Percentiles rank a stretch among this genome's conserved stretches.
Conservation (phyloP, 768 basidiomycete genomes). For the Suillus cothurnatus region DNA sequence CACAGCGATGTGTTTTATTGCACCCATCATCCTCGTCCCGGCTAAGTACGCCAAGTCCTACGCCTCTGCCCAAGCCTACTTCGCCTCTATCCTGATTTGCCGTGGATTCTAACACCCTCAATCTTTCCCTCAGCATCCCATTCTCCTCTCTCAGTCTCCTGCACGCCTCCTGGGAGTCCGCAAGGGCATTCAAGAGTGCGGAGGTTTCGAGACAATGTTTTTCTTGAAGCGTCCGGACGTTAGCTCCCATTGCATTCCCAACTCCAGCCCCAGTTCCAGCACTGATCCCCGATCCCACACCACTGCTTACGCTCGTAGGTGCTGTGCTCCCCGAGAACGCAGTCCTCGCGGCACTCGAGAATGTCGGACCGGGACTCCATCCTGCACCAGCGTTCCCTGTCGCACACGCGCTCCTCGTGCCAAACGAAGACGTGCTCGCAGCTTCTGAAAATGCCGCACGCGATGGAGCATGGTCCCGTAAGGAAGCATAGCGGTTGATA, state of each 20-base stretch:
- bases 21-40: not conserved
- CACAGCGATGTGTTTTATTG: not conserved
- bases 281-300: conserved; percentile 50
- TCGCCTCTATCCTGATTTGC: not conserved
- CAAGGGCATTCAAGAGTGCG: conserved; percentile 69
- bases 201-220: conserved; percentile 71
- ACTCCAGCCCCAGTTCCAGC: conserved; percentile 40
- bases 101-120: conserved; percentile 38
- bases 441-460: conserved; percentile 53
- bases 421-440: conserved; percentile 48
- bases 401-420: conserved; percentile 38
- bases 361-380: conserved; percentile 61
- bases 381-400: conserved; percentile 36
- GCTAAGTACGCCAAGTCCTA: not conserved
- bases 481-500: conserved; percentile 22
- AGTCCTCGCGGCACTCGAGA: conserved; percentile 56
- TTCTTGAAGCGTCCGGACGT: conserved; percentile 42
- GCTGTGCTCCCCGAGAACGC: conserved; percentile 62
- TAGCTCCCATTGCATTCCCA: conserved; percentile 38
- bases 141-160: conserved; percentile 73
- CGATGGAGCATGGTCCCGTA: conserved; percentile 38
- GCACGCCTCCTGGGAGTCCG: conserved; percentile 72
- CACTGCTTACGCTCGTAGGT: conserved; percentile 63
- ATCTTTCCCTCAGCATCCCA: conserved; percentile 37
- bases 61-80: too few relatives aligned